A percentile compares a stretch with the other conserved stretches of the same genome.
phyloP scores from a whole-genome alignment of 371 early-diverging fungal genomes.

The Zancudomyces culisetae region DNA sequence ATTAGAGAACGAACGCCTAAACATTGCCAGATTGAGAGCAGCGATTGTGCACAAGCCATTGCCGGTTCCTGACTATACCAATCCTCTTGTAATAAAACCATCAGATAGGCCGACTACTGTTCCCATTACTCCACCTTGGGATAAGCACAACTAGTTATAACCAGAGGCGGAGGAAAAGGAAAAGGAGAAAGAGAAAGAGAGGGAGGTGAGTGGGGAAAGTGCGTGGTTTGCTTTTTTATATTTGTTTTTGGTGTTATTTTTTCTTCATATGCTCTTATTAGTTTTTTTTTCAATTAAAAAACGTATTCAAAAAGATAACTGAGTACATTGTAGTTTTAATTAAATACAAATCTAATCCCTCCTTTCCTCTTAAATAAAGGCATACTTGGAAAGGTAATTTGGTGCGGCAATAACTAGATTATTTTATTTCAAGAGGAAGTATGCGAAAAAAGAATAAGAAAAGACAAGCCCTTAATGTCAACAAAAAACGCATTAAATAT shows the following conservation, averaged over 20 bases:
- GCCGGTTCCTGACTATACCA: slow-evolving; percentile 29
- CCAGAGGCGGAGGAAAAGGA: too few relatives aligned
- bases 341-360: too few relatives aligned
- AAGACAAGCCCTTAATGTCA: neutral
- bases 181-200: too few relatives aligned
- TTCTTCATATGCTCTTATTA: neutral
- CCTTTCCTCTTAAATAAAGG: too few relatives aligned
- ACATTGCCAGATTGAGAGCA: slow-evolving; percentile 26
- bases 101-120: slow-evolving; percentile 30
- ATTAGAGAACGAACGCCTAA: slow-evolving; percentile 20
- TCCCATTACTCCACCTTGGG: slow-evolving; percentile 26
- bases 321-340: too few relatives aligned
- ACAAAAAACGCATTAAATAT: neutral
- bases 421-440: too few relatives aligned
- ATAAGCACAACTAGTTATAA: too few relatives aligned
- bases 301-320: neutral
- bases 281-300: neutral
- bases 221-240: too few relatives aligned
- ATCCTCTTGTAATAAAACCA: slow-evolving; percentile 25
- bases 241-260: neutral
- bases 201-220: too few relatives aligned
- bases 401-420: too few relatives aligned
- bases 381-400: too few relatives aligned
- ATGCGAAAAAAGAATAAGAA: neutral
- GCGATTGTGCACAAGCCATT: slow-evolving; percentile 32